These are phyloP conservation scores for Termitomyces sp. DNA, from an alignment of 768 basidiomycete genomes.

Conservation along the genomic window DNA sequence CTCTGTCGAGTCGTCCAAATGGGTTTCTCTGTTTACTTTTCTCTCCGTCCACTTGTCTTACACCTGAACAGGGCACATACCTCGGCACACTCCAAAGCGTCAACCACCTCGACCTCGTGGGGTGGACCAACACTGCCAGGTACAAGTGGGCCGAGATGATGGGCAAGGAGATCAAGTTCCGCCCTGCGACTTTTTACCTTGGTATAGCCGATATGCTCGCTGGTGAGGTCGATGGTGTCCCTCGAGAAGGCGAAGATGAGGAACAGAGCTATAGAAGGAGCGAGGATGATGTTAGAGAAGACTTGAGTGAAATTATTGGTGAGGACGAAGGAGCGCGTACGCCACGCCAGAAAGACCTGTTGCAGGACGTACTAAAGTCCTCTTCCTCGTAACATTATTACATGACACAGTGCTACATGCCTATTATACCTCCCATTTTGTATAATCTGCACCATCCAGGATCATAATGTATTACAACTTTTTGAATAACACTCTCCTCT, in stretches of 20 bases:
- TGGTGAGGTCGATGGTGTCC: conserved; percentile 62
- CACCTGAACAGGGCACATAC: conserved; percentile 67
- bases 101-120: conserved; percentile 89
- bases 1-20: conserved; percentile 78
- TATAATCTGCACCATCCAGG: neutral
- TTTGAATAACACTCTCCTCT: conserved; percentile 14
- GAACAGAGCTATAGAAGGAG: neutral
- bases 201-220: conserved; percentile 77
- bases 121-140: conserved; percentile 87
- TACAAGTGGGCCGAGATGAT: conserved; percentile 88
- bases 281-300: conserved; percentile 12
- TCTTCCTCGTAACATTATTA: too few species aligned
- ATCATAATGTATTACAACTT: conserved; percentile 1
- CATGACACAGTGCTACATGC: too few species aligned
- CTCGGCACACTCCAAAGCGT: conserved; percentile 88
- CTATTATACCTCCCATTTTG: conserved; percentile 3
- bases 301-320: conserved; percentile 10
- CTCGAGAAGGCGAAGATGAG: conserved; percentile 9
- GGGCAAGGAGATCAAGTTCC: conserved; percentile 88
- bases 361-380: neutral
- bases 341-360: neutral
- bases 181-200: conserved; percentile 87
- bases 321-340: neutral
- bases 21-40: conserved; percentile 41
- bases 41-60: neutral